Percentiles rank a stretch among this genome's conserved stretches.
Evolutionary conservation across 805 yeast species (phyloP).

Genomic region (Kluyveromyces siamensis): DNA sequence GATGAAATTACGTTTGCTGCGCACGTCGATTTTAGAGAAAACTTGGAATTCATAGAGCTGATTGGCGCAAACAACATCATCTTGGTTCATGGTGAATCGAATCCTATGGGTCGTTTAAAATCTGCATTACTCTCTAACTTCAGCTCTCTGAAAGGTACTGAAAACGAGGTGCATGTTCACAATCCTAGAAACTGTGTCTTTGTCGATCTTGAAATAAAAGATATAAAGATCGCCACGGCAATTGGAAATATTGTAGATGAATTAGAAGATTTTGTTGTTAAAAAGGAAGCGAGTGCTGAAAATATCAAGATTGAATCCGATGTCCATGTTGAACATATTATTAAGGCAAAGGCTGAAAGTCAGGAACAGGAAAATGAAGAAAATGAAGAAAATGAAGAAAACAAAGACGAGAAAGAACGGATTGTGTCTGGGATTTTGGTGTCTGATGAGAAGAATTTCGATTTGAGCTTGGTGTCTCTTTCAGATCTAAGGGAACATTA

Average conservation of each 20-base stretch:
- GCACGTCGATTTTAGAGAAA: slow-evolving; percentile 94
- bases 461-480: slow-evolving; percentile 69
- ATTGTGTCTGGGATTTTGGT: slow-evolving; percentile 77
- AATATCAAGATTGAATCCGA: neutral
- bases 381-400: slow-evolving; percentile 49
- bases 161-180: slow-evolving; percentile 80
- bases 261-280: slow-evolving; percentile 13
- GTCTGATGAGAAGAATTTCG: slow-evolving; percentile 70
- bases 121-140: slow-evolving; percentile 87
- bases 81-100: slow-evolving; percentile 93
- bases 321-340: slow-evolving; percentile 3
- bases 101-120: slow-evolving; percentile 97
- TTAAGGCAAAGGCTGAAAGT: neutral
- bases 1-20: slow-evolving; percentile 99
- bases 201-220: slow-evolving; percentile 66
- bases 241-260: slow-evolving; percentile 49
- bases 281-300: slow-evolving; percentile 2
- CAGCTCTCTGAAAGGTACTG: slow-evolving; percentile 70
- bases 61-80: slow-evolving; percentile 81
- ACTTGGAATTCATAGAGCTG: slow-evolving; percentile 79
- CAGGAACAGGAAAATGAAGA: slow-evolving; percentile 2
- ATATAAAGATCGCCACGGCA: slow-evolving; percentile 75
- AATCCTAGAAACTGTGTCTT: slow-evolving; percentile 89
- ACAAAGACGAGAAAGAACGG: slow-evolving; percentile 33
- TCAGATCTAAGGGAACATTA: slow-evolving; percentile 79